Conservation (phyloP, 2,329 filamentous ascomycete species). For the Helminthosporium solani region DNA sequence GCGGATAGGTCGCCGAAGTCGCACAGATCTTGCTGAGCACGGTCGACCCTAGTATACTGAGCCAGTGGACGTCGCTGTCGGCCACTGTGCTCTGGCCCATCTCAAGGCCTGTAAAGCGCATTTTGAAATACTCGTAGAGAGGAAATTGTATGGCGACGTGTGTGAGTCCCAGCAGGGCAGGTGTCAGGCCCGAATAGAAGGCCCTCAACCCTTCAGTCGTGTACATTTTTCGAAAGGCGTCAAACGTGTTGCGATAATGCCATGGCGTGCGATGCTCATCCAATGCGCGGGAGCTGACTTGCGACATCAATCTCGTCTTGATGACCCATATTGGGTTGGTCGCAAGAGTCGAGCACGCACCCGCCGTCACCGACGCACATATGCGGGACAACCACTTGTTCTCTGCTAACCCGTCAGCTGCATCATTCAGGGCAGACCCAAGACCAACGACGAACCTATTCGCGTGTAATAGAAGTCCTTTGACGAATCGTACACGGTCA, state of each 20-base stretch:
- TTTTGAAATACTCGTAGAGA: slow-evolving; percentile 91
- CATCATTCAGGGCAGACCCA: background rate
- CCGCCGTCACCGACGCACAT: slow-evolving; percentile 86
- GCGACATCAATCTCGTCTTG: slow-evolving; percentile 97
- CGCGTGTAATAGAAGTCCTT: slow-evolving; percentile 71
- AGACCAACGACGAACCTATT: slow-evolving; percentile 47
- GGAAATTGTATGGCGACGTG: slow-evolving; percentile 98
- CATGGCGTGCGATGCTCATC: slow-evolving; percentile 67
- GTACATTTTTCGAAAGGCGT: slow-evolving; percentile 97
- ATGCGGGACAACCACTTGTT: slow-evolving; percentile 79
- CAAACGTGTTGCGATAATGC: slow-evolving; percentile 87
- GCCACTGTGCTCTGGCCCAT: slow-evolving; percentile 70
- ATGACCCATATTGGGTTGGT: slow-evolving; percentile 99
- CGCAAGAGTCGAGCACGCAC: slow-evolving; percentile 86
- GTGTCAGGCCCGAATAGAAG: slow-evolving; percentile 93
- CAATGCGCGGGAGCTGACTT: slow-evolving; percentile 63
- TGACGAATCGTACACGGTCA: slow-evolving; percentile 91
- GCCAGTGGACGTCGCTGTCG: slow-evolving; percentile 68
- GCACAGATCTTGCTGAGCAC: slow-evolving; percentile 93
- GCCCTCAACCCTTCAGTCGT: slow-evolving; percentile 80
- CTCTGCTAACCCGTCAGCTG: slow-evolving; percentile 3
- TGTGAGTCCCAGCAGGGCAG: slow-evolving; percentile 84
- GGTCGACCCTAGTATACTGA: slow-evolving; percentile 82
- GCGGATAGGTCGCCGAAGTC: slow-evolving; percentile 92
- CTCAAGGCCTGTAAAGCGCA: slow-evolving; percentile 80